A percentile compares a stretch with the other conserved stretches of the same genome.
Conservation (phyloP, 2,329 filamentous ascomycete species). For the Penicillium sp. region DNA sequence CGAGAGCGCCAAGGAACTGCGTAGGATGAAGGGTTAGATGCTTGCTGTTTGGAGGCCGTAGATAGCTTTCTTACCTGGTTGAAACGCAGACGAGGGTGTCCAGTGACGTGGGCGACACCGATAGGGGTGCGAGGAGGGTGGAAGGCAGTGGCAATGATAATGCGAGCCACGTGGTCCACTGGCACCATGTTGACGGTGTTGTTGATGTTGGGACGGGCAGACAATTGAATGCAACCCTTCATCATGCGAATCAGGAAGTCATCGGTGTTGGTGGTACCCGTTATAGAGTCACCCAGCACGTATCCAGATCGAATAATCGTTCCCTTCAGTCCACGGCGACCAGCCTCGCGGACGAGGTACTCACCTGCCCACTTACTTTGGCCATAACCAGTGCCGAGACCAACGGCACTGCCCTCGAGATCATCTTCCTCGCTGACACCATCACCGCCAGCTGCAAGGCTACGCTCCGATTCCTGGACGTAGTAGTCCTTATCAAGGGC, state of each 20-base stretch:
- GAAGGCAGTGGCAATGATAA: constrained; percentile 73
- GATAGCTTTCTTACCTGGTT: constrained; percentile 44
- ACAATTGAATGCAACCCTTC: constrained; percentile 84
- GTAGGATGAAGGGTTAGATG: neutral
- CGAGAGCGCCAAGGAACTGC: constrained; percentile 68
- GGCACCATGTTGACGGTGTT: constrained; percentile 85
- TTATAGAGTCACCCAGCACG: constrained; percentile 55
- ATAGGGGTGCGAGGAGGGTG: constrained; percentile 57
- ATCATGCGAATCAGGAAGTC: constrained; percentile 86
- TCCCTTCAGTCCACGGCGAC: constrained; percentile 71
- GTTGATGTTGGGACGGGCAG: constrained; percentile 66
- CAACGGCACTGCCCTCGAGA: constrained; percentile 70
- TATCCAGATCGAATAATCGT: constrained; percentile 82
- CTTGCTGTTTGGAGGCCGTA: neutral
- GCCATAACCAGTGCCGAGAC: constrained; percentile 83
- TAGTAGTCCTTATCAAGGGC: constrained; percentile 82
- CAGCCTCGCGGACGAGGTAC: constrained; percentile 74
- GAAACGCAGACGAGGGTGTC: constrained; percentile 74
- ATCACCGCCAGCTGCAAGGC: constrained; percentile 59
- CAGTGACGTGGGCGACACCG: constrained; percentile 74
- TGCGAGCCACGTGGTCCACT: constrained; percentile 76
- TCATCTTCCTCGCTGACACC: constrained; percentile 75
- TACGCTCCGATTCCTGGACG: constrained; percentile 67
- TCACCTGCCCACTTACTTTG: constrained; percentile 85
- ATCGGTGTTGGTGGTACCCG: constrained; percentile 71